phyloP scores from a whole-genome alignment of 2,329 filamentous ascomycete species.

The Penicillium sp. region DNA sequence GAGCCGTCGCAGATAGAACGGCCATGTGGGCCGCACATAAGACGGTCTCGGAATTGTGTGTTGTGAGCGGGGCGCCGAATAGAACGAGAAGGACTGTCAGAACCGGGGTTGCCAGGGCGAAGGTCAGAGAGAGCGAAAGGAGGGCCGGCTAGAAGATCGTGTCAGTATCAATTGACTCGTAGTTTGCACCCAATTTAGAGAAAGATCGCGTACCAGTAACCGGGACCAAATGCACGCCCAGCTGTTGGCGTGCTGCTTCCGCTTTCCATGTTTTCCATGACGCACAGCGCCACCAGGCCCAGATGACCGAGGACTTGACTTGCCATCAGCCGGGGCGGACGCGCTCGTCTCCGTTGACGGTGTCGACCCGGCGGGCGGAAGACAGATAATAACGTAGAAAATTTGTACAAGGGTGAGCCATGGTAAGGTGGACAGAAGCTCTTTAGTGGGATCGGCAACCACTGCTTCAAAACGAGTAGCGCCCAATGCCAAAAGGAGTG shows the following conservation, averaged over 20 bases:
- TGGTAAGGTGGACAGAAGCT: conserved; percentile 62
- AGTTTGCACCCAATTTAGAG: neutral
- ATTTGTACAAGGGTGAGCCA: conserved; percentile 65
- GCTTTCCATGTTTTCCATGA: conserved; percentile 24
- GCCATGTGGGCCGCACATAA: conserved; percentile 80
- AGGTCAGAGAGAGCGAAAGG: conserved; percentile 61
- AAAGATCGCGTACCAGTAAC: conserved; percentile 26
- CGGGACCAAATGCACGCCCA: conserved; percentile 24
- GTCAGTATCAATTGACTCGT: neutral
- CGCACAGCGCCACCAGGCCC: conserved; percentile 10
- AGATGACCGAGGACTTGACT: conserved; percentile 17
- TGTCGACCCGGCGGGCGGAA: conserved; percentile 53
- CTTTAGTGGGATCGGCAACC: conserved; percentile 67
- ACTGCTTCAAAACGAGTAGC: conserved; percentile 64
- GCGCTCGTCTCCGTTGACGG: conserved; percentile 18
- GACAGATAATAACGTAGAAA: conserved; percentile 57
- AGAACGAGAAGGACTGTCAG: conserved; percentile 69
- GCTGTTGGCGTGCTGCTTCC: conserved; percentile 20
- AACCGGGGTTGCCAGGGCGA: conserved; percentile 56
- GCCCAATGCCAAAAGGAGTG: conserved; percentile 65
- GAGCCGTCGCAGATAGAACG: conserved; percentile 71
- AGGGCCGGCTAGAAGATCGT: conserved; percentile 61
- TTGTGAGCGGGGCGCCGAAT: conserved; percentile 87
- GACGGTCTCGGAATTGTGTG: conserved; percentile 73
- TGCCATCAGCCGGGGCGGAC: conserved; percentile 8